These are phyloP conservation scores for Microcos paniculata DNA, from an alignment of 345 rosid species.

Conservation along the genomic window DNA sequence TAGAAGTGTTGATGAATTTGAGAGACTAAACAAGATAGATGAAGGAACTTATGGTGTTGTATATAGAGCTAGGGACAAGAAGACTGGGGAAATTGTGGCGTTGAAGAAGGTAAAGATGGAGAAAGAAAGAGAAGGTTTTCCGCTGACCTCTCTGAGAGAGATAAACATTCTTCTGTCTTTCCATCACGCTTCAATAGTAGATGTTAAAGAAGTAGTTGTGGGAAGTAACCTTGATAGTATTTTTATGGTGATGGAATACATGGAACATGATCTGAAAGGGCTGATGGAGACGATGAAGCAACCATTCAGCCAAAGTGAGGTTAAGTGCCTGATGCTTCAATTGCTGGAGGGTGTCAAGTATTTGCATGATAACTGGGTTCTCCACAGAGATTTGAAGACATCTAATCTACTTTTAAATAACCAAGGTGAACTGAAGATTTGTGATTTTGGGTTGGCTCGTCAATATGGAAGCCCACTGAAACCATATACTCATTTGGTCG, in stretches of 20 bases:
- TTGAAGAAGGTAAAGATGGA: slow-evolving; percentile 99
- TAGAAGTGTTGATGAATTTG: slow-evolving; percentile 98
- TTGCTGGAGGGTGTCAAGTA: slow-evolving; percentile 87
- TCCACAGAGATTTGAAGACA: slow-evolving; percentile 95
- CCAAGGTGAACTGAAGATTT: slow-evolving; percentile 94
- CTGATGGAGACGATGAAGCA: slow-evolving; percentile 98
- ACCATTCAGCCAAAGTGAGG: slow-evolving; percentile 98
- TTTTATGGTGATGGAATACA: slow-evolving; percentile 99
- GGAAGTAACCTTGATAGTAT: slow-evolving; percentile 94
- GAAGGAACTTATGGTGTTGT: slow-evolving; percentile 99
- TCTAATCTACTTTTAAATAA: slow-evolving; percentile 95
- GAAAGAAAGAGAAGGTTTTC: slow-evolving; percentile 99
- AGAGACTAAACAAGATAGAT: slow-evolving; percentile 95
- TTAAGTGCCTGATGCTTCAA: slow-evolving; percentile 97
- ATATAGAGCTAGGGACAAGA: slow-evolving; percentile 92
- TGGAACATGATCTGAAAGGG: slow-evolving; percentile 95
- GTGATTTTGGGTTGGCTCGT: slow-evolving; percentile 99
- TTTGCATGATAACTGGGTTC: slow-evolving; percentile 99
- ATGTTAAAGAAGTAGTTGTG: slow-evolving; percentile 98
- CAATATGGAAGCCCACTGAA: slow-evolving; percentile 97
- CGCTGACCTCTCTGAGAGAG: slow-evolving; percentile 90
- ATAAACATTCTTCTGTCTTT: slow-evolving; percentile 96
- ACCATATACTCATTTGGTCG: slow-evolving; percentile 98
- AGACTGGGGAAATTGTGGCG: slow-evolving; percentile 93
- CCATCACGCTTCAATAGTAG: slow-evolving; percentile 92